Percentiles rank a stretch among this genome's conserved stretches.
Evolutionary conservation across 176 grass and related monocot genomes (phyloP).

Genomic region (Olyra latifolia): DNA sequence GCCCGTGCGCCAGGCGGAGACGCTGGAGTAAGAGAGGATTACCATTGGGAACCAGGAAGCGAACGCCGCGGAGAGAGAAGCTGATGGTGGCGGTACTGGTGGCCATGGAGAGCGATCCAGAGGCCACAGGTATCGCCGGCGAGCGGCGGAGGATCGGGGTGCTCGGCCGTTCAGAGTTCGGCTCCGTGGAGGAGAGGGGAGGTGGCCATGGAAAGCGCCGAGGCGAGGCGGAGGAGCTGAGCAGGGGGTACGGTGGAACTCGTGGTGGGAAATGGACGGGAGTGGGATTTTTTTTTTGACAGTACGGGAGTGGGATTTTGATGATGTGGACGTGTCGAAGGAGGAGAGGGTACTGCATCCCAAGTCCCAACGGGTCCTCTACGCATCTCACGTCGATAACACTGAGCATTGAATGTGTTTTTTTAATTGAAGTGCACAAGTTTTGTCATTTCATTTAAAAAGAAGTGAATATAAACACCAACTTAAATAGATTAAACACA

Average conservation of each 20-base stretch:
- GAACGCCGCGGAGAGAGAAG: not conserved
- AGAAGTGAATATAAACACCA: no score
- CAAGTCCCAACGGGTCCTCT: no score
- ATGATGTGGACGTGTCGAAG: constrained; percentile 13
- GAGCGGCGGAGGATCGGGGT: not conserved
- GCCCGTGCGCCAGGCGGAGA: constrained; percentile 23
- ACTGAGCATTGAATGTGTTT: no score
- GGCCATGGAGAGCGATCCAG: constrained; percentile 23
- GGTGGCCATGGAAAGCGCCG: constrained; percentile 50
- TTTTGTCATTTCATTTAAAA: no score
- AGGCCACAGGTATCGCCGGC: not conserved
- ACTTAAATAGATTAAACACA: no score
- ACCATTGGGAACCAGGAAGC: not conserved
- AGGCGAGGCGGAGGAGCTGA: not conserved
- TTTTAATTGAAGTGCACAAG: no score
- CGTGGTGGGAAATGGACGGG: constrained; percentile 14
- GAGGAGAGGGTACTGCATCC: no score
- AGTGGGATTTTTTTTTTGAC: no score
- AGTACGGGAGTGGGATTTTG: no score
- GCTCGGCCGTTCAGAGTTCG: constrained; percentile 9
- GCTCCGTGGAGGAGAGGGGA: constrained; percentile 23
- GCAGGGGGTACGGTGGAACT: not conserved
- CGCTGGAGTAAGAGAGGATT: not conserved
- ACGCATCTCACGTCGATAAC: no score
- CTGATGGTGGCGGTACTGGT: not conserved